Base-by-base conservation (phyloP, 192 early-diverging fungal genomes). In the Entomortierella chlamydospora region DNA sequence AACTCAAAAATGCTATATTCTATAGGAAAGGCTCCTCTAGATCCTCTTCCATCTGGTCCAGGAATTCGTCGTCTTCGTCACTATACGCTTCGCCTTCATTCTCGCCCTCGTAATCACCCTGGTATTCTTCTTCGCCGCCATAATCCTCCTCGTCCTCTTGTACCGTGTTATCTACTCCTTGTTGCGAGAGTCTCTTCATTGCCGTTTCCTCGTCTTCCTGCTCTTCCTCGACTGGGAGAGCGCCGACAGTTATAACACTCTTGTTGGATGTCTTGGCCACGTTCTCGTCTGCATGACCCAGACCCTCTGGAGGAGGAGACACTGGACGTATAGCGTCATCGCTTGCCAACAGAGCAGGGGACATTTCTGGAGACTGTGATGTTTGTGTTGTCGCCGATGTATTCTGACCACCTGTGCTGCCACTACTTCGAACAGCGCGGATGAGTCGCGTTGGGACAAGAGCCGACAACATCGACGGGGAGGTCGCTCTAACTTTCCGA, bases 71-170 rank as follows among this genome's bases (percentile, higher is more conserved):
- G 20, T 76, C 73, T 23, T 73, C 79, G 3, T 73, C 70, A 5
- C 72, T 70, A 15, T 68, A 64, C n/a, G 34, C 57, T 25, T 71
- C 79, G 11, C 81, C 84, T 30, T 70, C 69, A 22, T 81, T 82
- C 55, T 65, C 81, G 50, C 64, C 52, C n/a, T 83, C 73, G 55
- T 85, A 77, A 15, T 83, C 70, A 26, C 82, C 70, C 31, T 84
- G 70, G 62, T 79, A 72, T 17, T 73, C 76, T 25, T 82, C 59
- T 41, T 82, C 77, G 61, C 61, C 64, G 63, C 63, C 45, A 56
- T 50, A 61, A 34, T 20, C 20, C 62, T 70, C 56, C 59, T 49
- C 58, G 13, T 64, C 64, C 56, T 74, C 68, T 13, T 56, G 47
- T 39, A 49, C 42, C 11, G 37, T 22, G 33, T 62, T 20, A 8